Conservation (phyloP, 2,329 filamentous ascomycete species). For the Pseudocercospora pini-densiflorae region DNA sequence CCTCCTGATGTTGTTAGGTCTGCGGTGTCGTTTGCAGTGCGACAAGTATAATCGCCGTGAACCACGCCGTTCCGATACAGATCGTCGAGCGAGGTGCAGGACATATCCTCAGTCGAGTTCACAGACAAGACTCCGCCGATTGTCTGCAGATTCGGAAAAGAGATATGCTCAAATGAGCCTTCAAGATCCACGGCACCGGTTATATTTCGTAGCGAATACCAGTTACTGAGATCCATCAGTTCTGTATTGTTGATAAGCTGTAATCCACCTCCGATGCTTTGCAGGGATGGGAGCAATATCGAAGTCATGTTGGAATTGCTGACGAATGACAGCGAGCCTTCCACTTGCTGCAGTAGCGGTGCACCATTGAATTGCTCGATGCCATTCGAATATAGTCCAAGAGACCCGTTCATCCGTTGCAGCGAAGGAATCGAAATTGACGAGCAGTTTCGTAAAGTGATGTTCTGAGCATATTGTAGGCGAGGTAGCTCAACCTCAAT, state of each 20-base stretch:
- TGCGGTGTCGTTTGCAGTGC: neutral
- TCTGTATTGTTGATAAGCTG: neutral
- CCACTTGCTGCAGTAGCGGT: neutral
- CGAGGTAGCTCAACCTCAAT: neutral
- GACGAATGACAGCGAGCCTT: neutral
- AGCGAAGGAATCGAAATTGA: neutral
- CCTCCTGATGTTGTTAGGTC: neutral
- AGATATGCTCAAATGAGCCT: neutral
- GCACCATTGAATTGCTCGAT: slow-evolving; percentile 2
- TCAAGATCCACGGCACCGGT: neutral
- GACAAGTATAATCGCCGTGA: neutral
- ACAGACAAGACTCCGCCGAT: neutral
- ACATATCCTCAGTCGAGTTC: neutral
- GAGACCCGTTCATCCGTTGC: neutral
- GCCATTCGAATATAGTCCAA: neutral
- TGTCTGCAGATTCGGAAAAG: neutral
- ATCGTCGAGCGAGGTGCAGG: neutral
- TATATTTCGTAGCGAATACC: neutral
- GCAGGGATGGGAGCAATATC: neutral
- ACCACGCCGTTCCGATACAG: neutral
- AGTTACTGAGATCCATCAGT: neutral
- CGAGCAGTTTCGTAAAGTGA: neutral
- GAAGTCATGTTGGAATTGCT: neutral
- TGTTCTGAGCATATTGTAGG: neutral
- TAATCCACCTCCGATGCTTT: neutral